Evolutionary conservation across 768 basidiomycete species (phyloP).

Genomic region (Dioszegia hungarica): DNA sequence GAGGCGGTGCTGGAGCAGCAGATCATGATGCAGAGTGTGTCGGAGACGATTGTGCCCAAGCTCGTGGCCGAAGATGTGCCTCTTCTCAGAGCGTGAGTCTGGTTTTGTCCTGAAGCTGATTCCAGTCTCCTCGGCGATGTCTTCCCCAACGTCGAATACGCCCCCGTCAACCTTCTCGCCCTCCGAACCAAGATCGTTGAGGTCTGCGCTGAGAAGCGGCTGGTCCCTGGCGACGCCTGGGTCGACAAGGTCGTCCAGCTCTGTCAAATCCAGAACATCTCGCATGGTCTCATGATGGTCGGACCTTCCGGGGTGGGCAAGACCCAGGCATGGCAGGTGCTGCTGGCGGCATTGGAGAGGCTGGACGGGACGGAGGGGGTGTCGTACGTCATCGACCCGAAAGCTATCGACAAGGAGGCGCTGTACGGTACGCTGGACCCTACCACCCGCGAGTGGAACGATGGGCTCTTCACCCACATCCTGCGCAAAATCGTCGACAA

Average conservation of each 20-base stretch:
- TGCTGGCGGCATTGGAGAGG: constrained; percentile 81
- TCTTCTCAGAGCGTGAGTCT: constrained; percentile 73
- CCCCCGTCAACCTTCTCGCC: constrained; percentile 79
- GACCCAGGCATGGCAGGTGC: constrained; percentile 92
- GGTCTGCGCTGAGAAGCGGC: constrained; percentile 77
- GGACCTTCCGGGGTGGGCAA: constrained; percentile 96
- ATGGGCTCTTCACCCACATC: constrained; percentile 96
- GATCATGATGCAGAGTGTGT: constrained; percentile 95
- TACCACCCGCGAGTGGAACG: constrained; percentile 98
- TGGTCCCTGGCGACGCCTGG: constrained; percentile 86
- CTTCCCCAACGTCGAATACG: constrained; percentile 90
- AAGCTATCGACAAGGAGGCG: constrained; percentile 97
- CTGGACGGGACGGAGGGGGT: constrained; percentile 89
- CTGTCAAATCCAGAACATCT: constrained; percentile 99
- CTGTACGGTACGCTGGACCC: constrained; percentile 94
- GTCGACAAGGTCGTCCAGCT: constrained; percentile 91
- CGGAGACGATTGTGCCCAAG: constrained; percentile 97
- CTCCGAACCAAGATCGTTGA: constrained; percentile 78
- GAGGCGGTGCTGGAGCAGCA: constrained; percentile 72
- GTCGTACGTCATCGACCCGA: constrained; percentile 95
- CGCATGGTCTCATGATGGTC: constrained; percentile 99
- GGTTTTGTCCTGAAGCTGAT: background rate
- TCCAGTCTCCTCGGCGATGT: constrained; percentile 85
- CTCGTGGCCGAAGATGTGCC: constrained; percentile 96
- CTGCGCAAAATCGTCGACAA: constrained; percentile 97